Base-by-base conservation (phyloP, 1,284 basidiomycete species). In the Moesziomyces sp. region DNA sequence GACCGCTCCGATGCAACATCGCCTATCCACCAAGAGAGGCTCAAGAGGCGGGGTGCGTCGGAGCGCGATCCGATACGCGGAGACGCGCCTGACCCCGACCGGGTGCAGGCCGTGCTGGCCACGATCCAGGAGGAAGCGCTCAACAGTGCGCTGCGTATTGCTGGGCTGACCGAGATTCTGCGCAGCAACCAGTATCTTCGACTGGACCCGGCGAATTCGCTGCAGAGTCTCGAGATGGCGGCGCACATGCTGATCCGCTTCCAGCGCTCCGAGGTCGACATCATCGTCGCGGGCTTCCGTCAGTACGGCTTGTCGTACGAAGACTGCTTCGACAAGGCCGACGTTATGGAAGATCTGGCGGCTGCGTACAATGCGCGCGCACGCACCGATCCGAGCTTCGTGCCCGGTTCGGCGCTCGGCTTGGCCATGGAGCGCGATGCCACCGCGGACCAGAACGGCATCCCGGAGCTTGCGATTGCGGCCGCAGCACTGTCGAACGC, bases 111-210 rank as follows among this genome's bases (percentile, higher is more conserved):
- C 3, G 56, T 57, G 9, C 43, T 71, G 7, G 52, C 52, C 0
- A 66, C 51, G 28, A 58, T 75, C 18, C 60, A 92, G 30, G 78
- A 92, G 33, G 93, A 96, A 84, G 91, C 92, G 3, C 82, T 94
- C 64, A 91, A 93, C 79, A 90, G 91, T 28, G 92, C 94, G 0
- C 85, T 93, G 74, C 89, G 94, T 40, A 93, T 96, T 74, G 91
- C 93, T 18, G 92, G 92, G 23, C 85, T 96, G 81, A 91, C 91
- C 61, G 79, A 89, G 85, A 58, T 76, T 46, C 55, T 74, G n/a
- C 58, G 60, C 23, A 59, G 52, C 57, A 71, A 76, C 53, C 61
- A 63, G 40, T 81, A 78, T 35, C 58, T 81, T n/a, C 66, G 76
- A 19, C 61, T 79, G 7, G 79, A 81, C 33, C 73, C 79, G 1